Percentiles rank a stretch among this genome's conserved stretches.
Evolutionary conservation across 1,284 basidiomycete species (phyloP).

Genomic region (Quambalaria eucalypti): DNA sequence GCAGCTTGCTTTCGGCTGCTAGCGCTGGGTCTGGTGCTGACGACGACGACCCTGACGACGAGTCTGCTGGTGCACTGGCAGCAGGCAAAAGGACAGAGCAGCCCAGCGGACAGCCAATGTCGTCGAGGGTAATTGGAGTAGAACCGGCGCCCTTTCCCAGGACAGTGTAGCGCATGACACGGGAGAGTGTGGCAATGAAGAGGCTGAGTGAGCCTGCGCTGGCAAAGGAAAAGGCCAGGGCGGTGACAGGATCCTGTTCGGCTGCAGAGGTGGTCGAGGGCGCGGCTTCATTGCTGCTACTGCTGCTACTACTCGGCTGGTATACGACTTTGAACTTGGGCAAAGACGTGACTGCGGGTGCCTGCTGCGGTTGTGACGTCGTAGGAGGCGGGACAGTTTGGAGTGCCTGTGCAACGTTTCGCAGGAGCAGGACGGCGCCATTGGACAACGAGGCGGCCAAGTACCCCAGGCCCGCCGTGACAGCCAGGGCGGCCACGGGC

Average conservation of each 20-base stretch:
- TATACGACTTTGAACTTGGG: constrained; percentile 45
- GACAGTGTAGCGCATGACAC: constrained; percentile 67
- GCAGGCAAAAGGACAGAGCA: constrained; percentile 57
- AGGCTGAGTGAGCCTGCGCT: constrained; percentile 52
- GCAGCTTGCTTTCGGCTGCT: constrained; percentile 53
- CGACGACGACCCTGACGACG: no score
- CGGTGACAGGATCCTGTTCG: constrained; percentile 74
- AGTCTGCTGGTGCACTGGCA: no score
- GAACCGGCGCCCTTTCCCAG: constrained; percentile 64
- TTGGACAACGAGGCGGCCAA: constrained; percentile 85
- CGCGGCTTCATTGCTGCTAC: background rate
- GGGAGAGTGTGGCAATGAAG: constrained; percentile 78
- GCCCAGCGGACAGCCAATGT: constrained; percentile 71
- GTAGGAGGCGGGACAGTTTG: constrained; percentile 50
- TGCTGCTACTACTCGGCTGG: constrained; percentile 15
- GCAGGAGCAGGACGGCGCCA: constrained; percentile 83
- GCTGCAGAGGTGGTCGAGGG: constrained; percentile 6
- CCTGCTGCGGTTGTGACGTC: constrained; percentile 9
- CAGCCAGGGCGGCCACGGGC: constrained; percentile 62
- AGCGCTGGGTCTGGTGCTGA: no score
- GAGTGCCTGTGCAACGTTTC: constrained; percentile 79
- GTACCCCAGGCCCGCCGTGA: constrained; percentile 71
- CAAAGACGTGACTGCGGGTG: constrained; percentile 21
- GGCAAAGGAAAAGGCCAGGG: constrained; percentile 69
- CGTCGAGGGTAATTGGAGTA: constrained; percentile 65